Evolutionary conservation across 495 filamentous ascomycete genomes (phyloP), one percentile per base, ranked within the genome.

Genomic region (Immersiella caudata): DNA sequence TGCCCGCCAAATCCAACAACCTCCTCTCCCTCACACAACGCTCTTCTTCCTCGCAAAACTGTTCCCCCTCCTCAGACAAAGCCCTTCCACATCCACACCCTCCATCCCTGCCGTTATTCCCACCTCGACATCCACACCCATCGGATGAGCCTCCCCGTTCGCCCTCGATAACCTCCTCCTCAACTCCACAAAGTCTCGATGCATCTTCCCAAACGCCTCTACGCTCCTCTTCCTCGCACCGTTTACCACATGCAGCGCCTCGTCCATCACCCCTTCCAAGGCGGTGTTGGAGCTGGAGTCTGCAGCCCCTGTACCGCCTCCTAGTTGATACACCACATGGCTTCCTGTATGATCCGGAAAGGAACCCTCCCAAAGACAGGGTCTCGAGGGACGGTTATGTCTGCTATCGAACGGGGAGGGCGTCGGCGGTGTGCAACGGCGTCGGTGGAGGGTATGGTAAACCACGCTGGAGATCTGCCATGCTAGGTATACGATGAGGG

Each of bases 301-400:
- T 7, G 20, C 52, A 22, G 52, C 20, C 12, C 46, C 54, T 22
- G 58, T 21, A 22, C 61, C 51, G 16, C n/a, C n/a, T n/a, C n/a
- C n/a, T n/a, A 65, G 61, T 11, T 33, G 52, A 22, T 65, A 16
- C 16, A 66, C 58, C 35, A 56, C 63, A 36, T 71, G 69, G 3
- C 58, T 24, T 1, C 35, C 52, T 11, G 56, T 35, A 12, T 68
- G 55, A 40, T 35, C 58, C 2, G 46, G 46, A 51, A 73, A 73
- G 0, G 60, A 65, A 0, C 65, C 68, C 2, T 51, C 66, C 65
- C 68, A 71, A 1, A 71, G 66, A 55, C 71, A 73, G n/a, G 69
- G 68, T 6, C 63, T 57, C 3, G 68, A 70, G 3, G 51, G 29
- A 16, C 65, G 55, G 25, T 57, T 57, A 60, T 71, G 70, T 20